phyloP scores from a whole-genome alignment of 345 rosid species.

The Durio zibethinus region DNA sequence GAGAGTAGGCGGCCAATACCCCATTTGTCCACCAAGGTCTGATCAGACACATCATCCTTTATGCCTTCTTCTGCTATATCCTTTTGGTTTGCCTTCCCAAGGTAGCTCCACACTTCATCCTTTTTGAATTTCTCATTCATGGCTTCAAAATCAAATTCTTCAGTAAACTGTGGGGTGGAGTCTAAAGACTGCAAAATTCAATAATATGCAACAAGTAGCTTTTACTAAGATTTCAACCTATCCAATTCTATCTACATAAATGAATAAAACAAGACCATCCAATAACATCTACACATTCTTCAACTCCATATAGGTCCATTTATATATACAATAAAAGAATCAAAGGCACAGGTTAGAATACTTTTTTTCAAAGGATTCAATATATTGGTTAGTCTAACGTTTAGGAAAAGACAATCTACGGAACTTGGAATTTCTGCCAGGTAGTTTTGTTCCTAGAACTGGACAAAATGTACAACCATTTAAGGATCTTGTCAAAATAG shows the following conservation, averaged over 20 bases:
- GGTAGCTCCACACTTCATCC: constrained; percentile 64
- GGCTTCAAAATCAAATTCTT: constrained; percentile 75
- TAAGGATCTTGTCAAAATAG: not conserved
- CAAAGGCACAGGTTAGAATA: not conserved
- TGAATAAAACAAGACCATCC: not conserved
- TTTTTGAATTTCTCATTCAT: constrained; percentile 72
- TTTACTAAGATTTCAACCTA: not conserved
- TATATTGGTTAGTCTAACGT: not conserved
- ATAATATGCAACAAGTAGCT: constrained; percentile 11
- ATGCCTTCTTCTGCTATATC: constrained; percentile 10
- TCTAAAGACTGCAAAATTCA: constrained; percentile 23
- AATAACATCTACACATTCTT: not conserved
- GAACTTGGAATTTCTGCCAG: not conserved
- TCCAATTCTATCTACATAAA: not conserved
- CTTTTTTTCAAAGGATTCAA: not conserved
- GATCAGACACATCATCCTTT: constrained; percentile 15
- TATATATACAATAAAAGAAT: not conserved
- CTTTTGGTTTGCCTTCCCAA: constrained; percentile 39
- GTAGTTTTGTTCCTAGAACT: not conserved
- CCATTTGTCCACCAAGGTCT: constrained; percentile 9
- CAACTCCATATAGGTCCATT: not conserved
- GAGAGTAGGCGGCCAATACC: not conserved
- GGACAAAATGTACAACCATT: not conserved
- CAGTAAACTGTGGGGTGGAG: constrained; percentile 34
- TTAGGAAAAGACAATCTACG: not conserved